Percentiles rank a stretch among this genome's conserved stretches.
phyloP scores from a whole-genome alignment of 306 rosid genomes.

The Rosa multiflora region DNA sequence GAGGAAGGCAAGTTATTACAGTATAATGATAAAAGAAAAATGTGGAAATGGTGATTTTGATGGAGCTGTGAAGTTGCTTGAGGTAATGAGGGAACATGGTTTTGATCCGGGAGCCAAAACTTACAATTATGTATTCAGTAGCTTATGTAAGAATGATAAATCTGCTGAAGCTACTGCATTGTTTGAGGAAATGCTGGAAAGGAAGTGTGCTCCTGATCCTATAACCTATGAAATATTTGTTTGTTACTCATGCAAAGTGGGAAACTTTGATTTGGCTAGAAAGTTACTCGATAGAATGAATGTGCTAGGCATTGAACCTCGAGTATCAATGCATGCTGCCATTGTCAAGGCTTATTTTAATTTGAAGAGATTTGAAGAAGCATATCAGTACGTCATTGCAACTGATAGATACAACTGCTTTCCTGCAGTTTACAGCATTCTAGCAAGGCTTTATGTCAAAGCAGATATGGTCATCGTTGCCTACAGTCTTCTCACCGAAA shows the following conservation, averaged over 20 bases:
- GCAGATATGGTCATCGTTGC: slow-evolving; percentile 47
- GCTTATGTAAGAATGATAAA: slow-evolving; percentile 48
- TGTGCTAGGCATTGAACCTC: slow-evolving; percentile 56
- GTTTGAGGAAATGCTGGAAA: slow-evolving; percentile 45
- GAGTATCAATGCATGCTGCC: slow-evolving; percentile 52
- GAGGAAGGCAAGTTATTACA: slow-evolving; percentile 41
- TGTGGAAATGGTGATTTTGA: slow-evolving; percentile 51
- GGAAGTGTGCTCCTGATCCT: slow-evolving; percentile 40
- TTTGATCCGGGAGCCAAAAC: slow-evolving; percentile 32
- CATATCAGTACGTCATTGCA: slow-evolving; percentile 48
- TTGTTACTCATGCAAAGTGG: slow-evolving; percentile 35
- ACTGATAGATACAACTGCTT: slow-evolving; percentile 36
- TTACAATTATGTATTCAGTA: slow-evolving; percentile 53
- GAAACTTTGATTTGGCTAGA: slow-evolving; percentile 40
- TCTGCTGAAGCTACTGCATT: slow-evolving; percentile 39
- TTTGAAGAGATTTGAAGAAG: slow-evolving; percentile 50
- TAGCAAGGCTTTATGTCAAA: slow-evolving; percentile 64
- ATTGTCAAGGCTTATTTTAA: slow-evolving; percentile 61
- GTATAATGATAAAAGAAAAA: slow-evolving; percentile 45
- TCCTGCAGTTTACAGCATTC: slow-evolving; percentile 51
- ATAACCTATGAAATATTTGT: slow-evolving; percentile 54
- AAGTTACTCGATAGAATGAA: slow-evolving; percentile 54
- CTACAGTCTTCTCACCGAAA: slow-evolving; percentile 45
- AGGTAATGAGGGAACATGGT: slow-evolving; percentile 54
- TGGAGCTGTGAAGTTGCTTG: slow-evolving; percentile 44